phyloP scores from a whole-genome alignment of 2,329 filamentous ascomycete species.

The Grosmannia clavigera region DNA sequence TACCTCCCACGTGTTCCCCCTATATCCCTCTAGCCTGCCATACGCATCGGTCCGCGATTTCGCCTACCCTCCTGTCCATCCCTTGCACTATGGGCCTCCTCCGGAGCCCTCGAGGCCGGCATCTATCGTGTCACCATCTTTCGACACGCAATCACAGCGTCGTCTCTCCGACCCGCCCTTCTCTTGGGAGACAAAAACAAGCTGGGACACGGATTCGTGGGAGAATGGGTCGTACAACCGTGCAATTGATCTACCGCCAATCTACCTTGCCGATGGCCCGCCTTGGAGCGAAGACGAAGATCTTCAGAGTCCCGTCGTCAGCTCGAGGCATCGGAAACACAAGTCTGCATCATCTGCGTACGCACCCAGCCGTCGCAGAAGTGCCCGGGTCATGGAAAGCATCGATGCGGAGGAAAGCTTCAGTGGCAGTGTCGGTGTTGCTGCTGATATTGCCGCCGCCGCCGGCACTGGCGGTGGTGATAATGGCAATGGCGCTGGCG shows the following conservation, averaged over 20 bases:
- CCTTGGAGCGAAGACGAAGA: conserved; percentile 96
- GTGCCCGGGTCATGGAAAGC: conserved; percentile 24
- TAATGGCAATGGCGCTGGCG: conserved; percentile 11
- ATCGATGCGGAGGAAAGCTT: background rate
- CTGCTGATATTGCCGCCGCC: conserved; percentile 7
- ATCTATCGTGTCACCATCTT: conserved; percentile 77
- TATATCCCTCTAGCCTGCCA: conserved; percentile 72
- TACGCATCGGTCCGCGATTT: conserved; percentile 95
- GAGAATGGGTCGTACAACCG: conserved; percentile 41
- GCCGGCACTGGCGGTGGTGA: conserved; percentile 12
- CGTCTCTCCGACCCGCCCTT: conserved; percentile 73
- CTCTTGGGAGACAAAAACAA: conserved; percentile 58
- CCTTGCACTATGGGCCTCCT: conserved; percentile 87
- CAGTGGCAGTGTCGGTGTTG: conserved; percentile 5
- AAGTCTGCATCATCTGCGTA: conserved; percentile 51
- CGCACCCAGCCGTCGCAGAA: conserved; percentile 32
- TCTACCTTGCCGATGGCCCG: conserved; percentile 76
- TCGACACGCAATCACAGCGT: conserved; percentile 48
- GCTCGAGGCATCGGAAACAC: conserved; percentile 74
- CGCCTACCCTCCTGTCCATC: conserved; percentile 72
- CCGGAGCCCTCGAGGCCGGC: conserved; percentile 57
- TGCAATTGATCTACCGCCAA: conserved; percentile 63
- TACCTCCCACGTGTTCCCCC: conserved; percentile 66
- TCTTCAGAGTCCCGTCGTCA: conserved; percentile 80
- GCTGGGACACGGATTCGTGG: conserved; percentile 41